phyloP scores from a whole-genome alignment of 257 asterid species.

The Nicotiana paniculata region DNA sequence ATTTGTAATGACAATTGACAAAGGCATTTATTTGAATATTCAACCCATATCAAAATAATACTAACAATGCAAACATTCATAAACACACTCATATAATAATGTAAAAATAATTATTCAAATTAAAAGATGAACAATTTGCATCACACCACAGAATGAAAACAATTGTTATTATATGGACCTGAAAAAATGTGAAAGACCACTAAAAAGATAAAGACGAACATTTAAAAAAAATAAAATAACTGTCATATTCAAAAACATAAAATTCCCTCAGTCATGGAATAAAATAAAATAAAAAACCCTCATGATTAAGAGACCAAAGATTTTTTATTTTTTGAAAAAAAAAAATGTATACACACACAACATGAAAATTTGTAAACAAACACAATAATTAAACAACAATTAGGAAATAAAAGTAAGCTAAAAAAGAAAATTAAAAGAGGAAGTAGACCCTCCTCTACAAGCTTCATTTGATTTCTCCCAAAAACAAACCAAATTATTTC shows the following conservation, averaged over 20 bases:
- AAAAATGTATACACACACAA: neutral
- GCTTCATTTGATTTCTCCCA: neutral
- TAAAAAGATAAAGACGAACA: neutral
- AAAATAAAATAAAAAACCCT: too few species aligned
- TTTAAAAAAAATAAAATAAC: neutral
- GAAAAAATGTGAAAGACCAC: neutral
- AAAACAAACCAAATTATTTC: neutral
- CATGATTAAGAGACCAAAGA: neutral
- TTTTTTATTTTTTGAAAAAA: neutral
- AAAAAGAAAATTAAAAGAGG: neutral
- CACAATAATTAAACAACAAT: neutral
- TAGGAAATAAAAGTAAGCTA: neutral
- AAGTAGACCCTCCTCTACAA: neutral
- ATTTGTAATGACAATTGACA: too few species aligned
- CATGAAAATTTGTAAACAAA: neutral
- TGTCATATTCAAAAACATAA: neutral
- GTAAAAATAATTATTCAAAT: neutral
- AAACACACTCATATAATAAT: neutral
- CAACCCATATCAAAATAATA: neutral
- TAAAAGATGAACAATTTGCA: neutral
- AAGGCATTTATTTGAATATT: too few species aligned
- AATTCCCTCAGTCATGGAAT: too few species aligned
- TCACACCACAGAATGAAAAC: neutral
- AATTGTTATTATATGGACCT: neutral
- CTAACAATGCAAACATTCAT: neutral